Conservation (phyloP, 2,329 filamentous ascomycete species). For the Pezicula rhizophila region DNA sequence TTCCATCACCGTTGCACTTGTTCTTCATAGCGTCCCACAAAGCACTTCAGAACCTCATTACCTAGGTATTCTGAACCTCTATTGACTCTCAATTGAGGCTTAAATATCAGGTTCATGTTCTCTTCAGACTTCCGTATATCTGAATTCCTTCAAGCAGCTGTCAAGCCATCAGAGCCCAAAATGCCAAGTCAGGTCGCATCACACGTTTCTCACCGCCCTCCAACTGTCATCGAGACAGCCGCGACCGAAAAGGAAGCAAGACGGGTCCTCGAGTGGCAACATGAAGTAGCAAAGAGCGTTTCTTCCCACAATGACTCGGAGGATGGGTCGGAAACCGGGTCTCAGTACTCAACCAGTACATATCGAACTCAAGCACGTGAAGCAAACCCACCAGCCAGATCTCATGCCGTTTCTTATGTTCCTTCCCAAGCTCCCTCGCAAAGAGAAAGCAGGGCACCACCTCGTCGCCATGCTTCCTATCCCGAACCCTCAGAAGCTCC, state of each 20-base stretch:
- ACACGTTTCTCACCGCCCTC: background rate
- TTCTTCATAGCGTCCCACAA: background rate
- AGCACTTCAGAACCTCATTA: too few relatives aligned
- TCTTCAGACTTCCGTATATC: too few relatives aligned
- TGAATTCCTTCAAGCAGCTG: background rate
- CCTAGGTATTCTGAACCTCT: too few relatives aligned
- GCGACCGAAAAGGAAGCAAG: conserved; percentile 23
- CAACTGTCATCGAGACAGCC: conserved; percentile 17
- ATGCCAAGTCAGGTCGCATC: background rate
- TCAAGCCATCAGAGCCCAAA: conserved; percentile 16
- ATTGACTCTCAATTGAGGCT: too few relatives aligned
- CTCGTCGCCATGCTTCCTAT: conserved; percentile 6
- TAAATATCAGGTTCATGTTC: too few relatives aligned
- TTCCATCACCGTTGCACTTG: background rate
- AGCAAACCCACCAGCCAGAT: background rate
- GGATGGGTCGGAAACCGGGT: background rate
- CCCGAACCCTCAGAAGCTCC: background rate
- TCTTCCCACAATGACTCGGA: conserved; percentile 2
- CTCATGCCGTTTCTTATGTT: too few relatives aligned
- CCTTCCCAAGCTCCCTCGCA: too few relatives aligned
- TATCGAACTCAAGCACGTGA: background rate
- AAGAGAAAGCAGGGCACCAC: background rate
- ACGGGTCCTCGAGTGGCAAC: conserved; percentile 38
- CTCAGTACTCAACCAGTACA: background rate
- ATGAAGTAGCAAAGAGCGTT: conserved; percentile 29